A percentile compares a stretch with the other conserved stretches of the same genome.
phyloP scores from a whole-genome alignment of 2,329 filamentous ascomycete genomes.

The Mycosphaerelloides madeirae region DNA sequence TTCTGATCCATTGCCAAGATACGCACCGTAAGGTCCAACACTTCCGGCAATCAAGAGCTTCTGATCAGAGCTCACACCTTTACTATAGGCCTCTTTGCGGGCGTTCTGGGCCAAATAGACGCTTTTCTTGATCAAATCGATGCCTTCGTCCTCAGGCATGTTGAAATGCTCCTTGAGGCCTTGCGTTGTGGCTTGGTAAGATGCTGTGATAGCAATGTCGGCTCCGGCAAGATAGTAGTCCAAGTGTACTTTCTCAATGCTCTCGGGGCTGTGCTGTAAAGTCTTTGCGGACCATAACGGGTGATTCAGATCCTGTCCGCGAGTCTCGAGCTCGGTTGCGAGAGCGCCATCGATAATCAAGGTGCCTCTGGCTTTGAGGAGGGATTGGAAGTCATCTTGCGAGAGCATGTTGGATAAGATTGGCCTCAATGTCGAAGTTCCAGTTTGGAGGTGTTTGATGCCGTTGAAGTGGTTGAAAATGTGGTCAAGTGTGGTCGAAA shows the following conservation, averaged over 20 bases:
- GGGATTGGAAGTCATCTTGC: constrained; percentile 17
- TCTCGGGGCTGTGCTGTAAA: constrained; percentile 36
- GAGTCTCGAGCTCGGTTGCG: constrained; percentile 44
- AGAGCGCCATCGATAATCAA: constrained; percentile 45
- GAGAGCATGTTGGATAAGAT: constrained; percentile 19
- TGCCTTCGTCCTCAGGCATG: constrained; percentile 31
- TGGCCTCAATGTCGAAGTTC: too few relatives aligned
- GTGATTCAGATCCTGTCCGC: constrained; percentile 41
- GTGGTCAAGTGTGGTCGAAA: not conserved
- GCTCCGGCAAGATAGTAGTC: constrained; percentile 44
- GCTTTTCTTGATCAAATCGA: constrained; percentile 37
- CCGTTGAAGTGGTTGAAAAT: not conserved
- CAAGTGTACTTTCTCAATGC: constrained; percentile 41
- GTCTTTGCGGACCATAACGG: constrained; percentile 44
- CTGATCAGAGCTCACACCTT: constrained; percentile 5
- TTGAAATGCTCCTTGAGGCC: constrained; percentile 39
- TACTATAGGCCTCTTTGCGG: constrained; percentile 30
- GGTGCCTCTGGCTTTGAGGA: constrained; percentile 24
- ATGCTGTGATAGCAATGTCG: constrained; percentile 45
- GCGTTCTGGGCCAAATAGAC: constrained; percentile 40
- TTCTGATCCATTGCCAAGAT: constrained; percentile 43
- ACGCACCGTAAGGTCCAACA: constrained; percentile 47
- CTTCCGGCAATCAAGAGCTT: constrained; percentile 40
- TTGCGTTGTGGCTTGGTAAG: constrained; percentile 43
- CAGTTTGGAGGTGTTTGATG: too few relatives aligned